Evolutionary conservation across 2,329 filamentous ascomycete species (phyloP), one percentile per base, ranked within the genome.

Genomic region (Sphaerulina vaccinii): DNA sequence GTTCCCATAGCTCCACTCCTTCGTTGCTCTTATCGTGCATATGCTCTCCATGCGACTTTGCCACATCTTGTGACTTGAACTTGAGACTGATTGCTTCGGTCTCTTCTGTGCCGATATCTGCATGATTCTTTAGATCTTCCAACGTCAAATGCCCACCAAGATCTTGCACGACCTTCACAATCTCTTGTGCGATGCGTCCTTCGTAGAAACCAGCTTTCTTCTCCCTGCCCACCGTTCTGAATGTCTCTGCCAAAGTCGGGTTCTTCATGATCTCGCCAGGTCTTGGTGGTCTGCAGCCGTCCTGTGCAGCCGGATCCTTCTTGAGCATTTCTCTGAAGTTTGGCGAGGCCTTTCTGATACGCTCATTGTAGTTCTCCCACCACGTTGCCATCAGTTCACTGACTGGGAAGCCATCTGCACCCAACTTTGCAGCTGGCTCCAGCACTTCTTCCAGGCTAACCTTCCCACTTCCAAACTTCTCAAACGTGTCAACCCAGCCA

Each of bases 121-220:
- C 77, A 68, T 97, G 92, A 59, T 89, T 78, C 63, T 84, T 79
- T 11, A 99, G 73, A 66, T 99, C 93, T 2, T 88, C 87, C 1
- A 93, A 74, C 9, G 86, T 85, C 27, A 97, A 75, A 60, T 85
- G 83, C 0, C 91, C 90, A 19, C 92, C 92, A 0, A 86, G 80
- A 51, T 86, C 83, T 56, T 82, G 78, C 0, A 92, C 82, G 0
- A 90, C 90, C 63, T 88, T 86, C 45, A 96, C 80, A 13, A 97
- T 76, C 58, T 85, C 86, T 65, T 93, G 81, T 2, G 89, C 93
- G 45, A 97, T 83, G 32, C 84, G 79, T 1, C 93, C 93, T 19
- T 84, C 80, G 69, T 99, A 99, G 75, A 96, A 99, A 0, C 92
- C 93, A 61, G 84, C 83, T 71, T 95, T 96, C 16, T 91, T 90